A percentile compares a stretch with the other conserved stretches of the same genome.
These are phyloP conservation scores for Termitomyces sp. DNA, from an alignment of 768 basidiomycete genomes.

Conservation along the genomic window DNA sequence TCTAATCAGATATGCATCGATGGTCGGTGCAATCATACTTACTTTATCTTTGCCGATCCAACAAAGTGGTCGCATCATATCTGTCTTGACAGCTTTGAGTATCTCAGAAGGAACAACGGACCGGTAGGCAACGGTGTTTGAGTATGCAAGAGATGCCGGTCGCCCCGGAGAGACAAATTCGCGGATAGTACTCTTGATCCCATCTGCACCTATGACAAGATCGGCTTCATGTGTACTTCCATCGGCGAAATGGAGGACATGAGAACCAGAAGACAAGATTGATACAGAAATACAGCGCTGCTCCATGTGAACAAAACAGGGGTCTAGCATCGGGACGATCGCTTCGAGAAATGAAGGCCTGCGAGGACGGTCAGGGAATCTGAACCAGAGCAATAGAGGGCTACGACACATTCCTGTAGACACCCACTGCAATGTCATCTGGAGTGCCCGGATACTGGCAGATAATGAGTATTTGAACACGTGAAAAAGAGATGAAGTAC, in stretches of 20 bases:
- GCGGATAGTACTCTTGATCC: slow-evolving; percentile 47
- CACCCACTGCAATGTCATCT: slow-evolving; percentile 36
- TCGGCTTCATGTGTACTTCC: slow-evolving; percentile 44
- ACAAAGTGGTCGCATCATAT: slow-evolving; percentile 34
- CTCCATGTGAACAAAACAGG: slow-evolving; percentile 41
- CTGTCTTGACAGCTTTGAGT: slow-evolving; percentile 35
- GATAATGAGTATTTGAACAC: not conserved
- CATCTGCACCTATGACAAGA: slow-evolving; percentile 51
- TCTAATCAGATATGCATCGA: not conserved
- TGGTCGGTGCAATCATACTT: not conserved
- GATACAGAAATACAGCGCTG: slow-evolving; percentile 43
- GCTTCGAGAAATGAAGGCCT: slow-evolving; percentile 52
- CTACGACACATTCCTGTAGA: slow-evolving; percentile 31
- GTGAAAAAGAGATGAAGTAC: slow-evolving; percentile 22
- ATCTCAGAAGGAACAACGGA: slow-evolving; percentile 38
- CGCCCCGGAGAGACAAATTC: slow-evolving; percentile 24
- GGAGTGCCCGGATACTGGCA: slow-evolving; percentile 28
- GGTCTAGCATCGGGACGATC: slow-evolving; percentile 38
- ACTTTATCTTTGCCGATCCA: slow-evolving; percentile 49
- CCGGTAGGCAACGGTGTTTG: slow-evolving; percentile 48
- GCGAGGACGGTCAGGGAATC: not conserved
- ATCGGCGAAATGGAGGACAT: slow-evolving; percentile 44
- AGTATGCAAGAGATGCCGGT: slow-evolving; percentile 33
- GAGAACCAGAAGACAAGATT: slow-evolving; percentile 19
- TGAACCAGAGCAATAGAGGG: not conserved